Evolutionary conservation across 2,329 filamentous ascomycete genomes (phyloP), one percentile per base, ranked within the genome.

Genomic region (Orbilia javanica): DNA sequence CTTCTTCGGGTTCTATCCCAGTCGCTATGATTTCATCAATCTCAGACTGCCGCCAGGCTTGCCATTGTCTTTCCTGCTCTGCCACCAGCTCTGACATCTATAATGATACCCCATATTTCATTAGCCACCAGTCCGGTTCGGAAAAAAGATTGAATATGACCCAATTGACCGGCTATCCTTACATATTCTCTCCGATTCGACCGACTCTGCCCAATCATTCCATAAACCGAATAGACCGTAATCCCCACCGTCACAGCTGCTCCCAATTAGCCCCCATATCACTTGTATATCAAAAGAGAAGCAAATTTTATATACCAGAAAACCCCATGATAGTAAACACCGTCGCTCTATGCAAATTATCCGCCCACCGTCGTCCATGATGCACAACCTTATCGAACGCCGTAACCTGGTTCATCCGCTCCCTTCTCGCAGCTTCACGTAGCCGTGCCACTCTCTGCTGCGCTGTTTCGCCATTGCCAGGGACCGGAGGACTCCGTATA

Each of bases 321-420:
- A 89, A 86, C 62, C 87, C 87, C 81, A 91, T 89, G 78, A 91
- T 84, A 25, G 86, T 86, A 80, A 88, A 86, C 20, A 89, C 88
- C 79, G 89, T 89, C 65, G 86, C 84, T 81, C 88, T 87, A 83
- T 91, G 90, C 64, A 88, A 87, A 79, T 86, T 85, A 84, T 91
- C 90, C 73, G 90, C 89, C 83, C 87, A 87, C 79, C 84, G 83
- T 73, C 89, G 85, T 18, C 88, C 89, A 57, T 85, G 82, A 63
- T 86, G 84, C 70, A 90, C 86, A 53, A 87, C 81, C 50, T 85
- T 84, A 84, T 91, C 90, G 81, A 88, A 86, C 46, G 84, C 84
- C 22, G 86, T 87, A 63, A 87, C 86, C 81, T 88, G 86, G 52
- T 84, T 85, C 80, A 85, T 83, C 82, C 85, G 86, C 57, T 86